Percentiles rank a stretch among this genome's conserved stretches.
Conservation (phyloP, 805 yeast species). For the Starmerella roubikii region DNA sequence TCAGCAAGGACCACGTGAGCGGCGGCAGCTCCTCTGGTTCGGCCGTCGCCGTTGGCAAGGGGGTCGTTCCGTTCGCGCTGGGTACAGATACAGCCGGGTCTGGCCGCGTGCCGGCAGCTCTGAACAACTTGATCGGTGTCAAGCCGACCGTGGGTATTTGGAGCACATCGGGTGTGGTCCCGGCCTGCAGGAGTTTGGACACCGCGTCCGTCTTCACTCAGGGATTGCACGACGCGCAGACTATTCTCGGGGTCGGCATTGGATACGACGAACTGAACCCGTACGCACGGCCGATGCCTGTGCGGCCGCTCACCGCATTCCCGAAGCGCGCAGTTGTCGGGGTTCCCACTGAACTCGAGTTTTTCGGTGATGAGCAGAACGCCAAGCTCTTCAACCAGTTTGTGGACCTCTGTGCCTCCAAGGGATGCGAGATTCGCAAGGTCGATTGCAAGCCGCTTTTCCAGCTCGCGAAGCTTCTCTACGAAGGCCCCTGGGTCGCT, state of each 20-base stretch:
- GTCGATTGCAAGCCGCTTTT: constrained; percentile 64
- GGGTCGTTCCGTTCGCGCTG: constrained; percentile 73
- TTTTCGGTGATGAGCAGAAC: constrained; percentile 75
- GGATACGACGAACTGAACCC: constrained; percentile 61
- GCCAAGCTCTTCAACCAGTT: constrained; percentile 54
- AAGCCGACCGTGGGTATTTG: constrained; percentile 86
- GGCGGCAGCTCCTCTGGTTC: constrained; percentile 97
- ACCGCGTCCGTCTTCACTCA: constrained; percentile 79
- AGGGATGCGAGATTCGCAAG: constrained; percentile 43
- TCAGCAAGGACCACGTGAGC: constrained; percentile 61
- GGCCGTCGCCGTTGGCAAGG: constrained; percentile 81
- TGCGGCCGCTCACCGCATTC: constrained; percentile 47
- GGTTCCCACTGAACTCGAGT: constrained; percentile 47
- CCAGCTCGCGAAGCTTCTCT: constrained; percentile 72
- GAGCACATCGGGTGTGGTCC: constrained; percentile 85
- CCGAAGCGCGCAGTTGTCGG: constrained; percentile 53
- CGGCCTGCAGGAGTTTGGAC: constrained; percentile 90
- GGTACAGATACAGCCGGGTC: constrained; percentile 99
- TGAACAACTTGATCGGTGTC: constrained; percentile 81
- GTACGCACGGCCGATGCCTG: constrained; percentile 66
- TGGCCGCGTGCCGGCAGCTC: constrained; percentile 92
- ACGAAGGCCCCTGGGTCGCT: constrained; percentile 98
- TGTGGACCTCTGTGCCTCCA: constrained; percentile 33
- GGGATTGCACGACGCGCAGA: constrained; percentile 71
- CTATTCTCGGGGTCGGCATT: constrained; percentile 56